phyloP scores from a whole-genome alignment of 441 rosid species.

The Syzygium syzygioides region DNA sequence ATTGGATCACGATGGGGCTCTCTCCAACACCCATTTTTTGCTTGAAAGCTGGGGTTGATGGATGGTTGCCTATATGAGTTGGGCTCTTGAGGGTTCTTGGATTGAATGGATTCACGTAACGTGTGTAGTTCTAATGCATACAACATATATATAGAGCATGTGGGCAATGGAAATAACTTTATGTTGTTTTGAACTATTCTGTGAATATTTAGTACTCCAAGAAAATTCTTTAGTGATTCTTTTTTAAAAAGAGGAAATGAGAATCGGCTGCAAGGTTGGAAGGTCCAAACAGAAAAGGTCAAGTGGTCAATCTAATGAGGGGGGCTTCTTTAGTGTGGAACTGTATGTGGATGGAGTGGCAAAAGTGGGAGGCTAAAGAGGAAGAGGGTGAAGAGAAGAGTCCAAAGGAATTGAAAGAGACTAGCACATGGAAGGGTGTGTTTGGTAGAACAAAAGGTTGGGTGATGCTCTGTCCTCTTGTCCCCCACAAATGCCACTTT shows the following conservation, averaged over 20 bases:
- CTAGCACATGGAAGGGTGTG: slow-evolving; percentile 68
- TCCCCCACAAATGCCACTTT: slow-evolving; percentile 18
- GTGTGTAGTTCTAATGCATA: background rate
- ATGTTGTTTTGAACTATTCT: background rate
- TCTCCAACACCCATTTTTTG: slow-evolving; percentile 33
- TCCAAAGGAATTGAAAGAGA: slow-evolving; percentile 52
- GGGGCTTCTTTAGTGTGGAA: slow-evolving; percentile 11
- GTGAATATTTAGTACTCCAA: slow-evolving; percentile 24
- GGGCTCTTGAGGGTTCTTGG: background rate
- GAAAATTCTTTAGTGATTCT: slow-evolving; percentile 24
- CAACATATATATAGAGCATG: slow-evolving; percentile 15
- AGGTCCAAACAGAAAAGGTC: slow-evolving; percentile 45
- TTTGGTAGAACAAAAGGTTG: slow-evolving; percentile 54
- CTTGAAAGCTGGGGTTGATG: background rate
- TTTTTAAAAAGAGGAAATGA: slow-evolving; percentile 4
- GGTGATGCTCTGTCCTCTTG: slow-evolving; percentile 20
- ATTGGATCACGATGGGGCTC: slow-evolving; percentile 29
- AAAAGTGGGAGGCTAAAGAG: slow-evolving; percentile 25
- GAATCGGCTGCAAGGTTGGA: slow-evolving; percentile 34
- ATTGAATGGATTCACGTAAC: background rate
- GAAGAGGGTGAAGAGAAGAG: slow-evolving; percentile 29
- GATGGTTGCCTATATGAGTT: background rate
- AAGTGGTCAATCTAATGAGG: slow-evolving; percentile 29
- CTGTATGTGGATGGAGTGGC: slow-evolving; percentile 11
- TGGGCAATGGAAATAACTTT: background rate